Percentiles rank a stretch among this genome's conserved stretches.
Conservation (phyloP, 208 protist genomes). For the Crithidia brevicula region DNA sequence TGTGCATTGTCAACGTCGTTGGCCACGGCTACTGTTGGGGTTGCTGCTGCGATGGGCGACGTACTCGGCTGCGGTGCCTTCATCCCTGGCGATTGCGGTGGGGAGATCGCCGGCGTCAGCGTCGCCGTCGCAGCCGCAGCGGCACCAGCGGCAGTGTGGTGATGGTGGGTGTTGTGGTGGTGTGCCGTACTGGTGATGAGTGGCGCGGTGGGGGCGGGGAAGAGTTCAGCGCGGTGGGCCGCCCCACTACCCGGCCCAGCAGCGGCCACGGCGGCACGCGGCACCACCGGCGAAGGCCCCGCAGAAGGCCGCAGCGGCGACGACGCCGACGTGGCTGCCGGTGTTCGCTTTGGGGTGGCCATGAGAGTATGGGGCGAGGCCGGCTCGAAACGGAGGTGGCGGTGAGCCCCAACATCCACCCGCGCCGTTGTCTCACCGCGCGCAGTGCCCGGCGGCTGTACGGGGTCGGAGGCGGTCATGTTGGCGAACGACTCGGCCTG, state of each 20-base stretch:
- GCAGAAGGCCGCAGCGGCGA: no score
- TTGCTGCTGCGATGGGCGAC: neutral
- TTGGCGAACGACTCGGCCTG: no score
- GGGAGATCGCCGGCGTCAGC: no score
- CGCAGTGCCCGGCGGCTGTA: no score
- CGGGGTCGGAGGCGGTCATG: no score
- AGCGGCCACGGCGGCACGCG: conserved; percentile 1
- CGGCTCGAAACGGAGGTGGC: neutral
- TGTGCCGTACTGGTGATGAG: no score
- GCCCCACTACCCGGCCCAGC: no score
- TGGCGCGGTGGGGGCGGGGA: no score
- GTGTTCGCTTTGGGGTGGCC: neutral
- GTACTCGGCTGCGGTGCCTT: neutral
- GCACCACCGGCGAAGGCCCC: neutral
- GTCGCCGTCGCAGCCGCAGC: neutral
- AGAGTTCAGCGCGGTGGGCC: no score
- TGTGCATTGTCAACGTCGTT: neutral
- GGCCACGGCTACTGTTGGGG: neutral
- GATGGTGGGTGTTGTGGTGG: neutral
- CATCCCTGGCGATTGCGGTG: no score
- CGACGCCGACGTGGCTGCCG: neutral
- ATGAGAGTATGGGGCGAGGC: neutral
- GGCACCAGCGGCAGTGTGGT: neutral
- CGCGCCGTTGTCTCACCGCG: no score
- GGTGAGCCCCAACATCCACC: no score